phyloP scores from a whole-genome alignment of 371 early-diverging fungal genomes.

The Syncephalastrum monosporum region DNA sequence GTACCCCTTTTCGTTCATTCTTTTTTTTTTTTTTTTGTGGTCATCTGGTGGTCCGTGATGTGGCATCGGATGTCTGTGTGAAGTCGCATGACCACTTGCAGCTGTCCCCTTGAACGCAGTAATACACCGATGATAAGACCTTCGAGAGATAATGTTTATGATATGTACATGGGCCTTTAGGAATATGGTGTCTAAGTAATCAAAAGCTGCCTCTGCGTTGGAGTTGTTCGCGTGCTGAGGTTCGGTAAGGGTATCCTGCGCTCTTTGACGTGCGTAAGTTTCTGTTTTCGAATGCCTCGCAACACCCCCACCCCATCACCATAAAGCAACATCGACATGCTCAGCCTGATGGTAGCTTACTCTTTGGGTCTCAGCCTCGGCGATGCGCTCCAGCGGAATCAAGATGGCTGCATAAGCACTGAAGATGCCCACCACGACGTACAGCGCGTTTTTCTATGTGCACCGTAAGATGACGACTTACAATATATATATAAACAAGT shows the following conservation, averaged over 20 bases:
- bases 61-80: neutral
- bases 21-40: too few species aligned
- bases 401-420: slow-evolving; percentile 17
- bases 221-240: slow-evolving; percentile 22
- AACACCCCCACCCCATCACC: neutral
- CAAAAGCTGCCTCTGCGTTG: slow-evolving; percentile 25
- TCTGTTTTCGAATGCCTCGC: too few species aligned
- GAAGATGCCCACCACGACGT: slow-evolving; percentile 8
- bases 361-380: slow-evolving; percentile 15
- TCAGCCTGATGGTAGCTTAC: slow-evolving; percentile 6
- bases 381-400: slow-evolving; percentile 21
- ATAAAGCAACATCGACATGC: neutral
- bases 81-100: neutral
- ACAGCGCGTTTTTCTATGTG: slow-evolving; percentile 14
- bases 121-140: neutral
- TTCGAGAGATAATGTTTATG: neutral
- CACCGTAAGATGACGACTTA: neutral
- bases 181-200: too few species aligned
- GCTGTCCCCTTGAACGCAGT: neutral
- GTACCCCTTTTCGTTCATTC: too few species aligned
- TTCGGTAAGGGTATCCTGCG: slow-evolving; percentile 21
- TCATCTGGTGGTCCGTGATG: too few species aligned
- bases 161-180: too few species aligned
- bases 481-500: neutral
- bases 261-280: slow-evolving; percentile 5